Evolutionary conservation across 2,329 filamentous ascomycete genomes (phyloP), one percentile per base, ranked within the genome.

Genomic region (Ceratocystis cubensis): DNA sequence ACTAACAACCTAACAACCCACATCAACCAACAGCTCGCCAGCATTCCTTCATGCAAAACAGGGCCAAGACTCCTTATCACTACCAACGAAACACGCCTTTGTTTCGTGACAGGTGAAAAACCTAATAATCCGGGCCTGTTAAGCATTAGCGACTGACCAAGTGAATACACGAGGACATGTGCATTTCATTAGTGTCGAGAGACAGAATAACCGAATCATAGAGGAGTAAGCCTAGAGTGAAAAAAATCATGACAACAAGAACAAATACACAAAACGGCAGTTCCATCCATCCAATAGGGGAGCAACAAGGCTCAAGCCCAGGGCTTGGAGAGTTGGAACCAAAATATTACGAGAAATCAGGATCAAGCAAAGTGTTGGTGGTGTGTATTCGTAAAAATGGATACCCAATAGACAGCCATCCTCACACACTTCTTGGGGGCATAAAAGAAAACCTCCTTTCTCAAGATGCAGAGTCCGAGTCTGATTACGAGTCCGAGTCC

Each of bases 41-140:
- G 48, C 48, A 28, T 28, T 59, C 56, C 33, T 28, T 15, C 22
- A 15, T 28, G 22, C n/a, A 30, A 59, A 59, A 59, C 28, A 6
- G 5, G 10, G 56, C 56, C 56, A 59, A 37, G 28, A 17, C 53
- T n/a, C 7, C 53, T 33, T 8, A 57, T 57, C 53, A 57, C 25
- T 6, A 33, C 15, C 28, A 28, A 20, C 56, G 56, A 59, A 46
- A 44, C 61, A 62, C 20, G 25, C 33, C 61, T 25, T 46, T 22
- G 37, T 62, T 44, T 44, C 44, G 61, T 62, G 61, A 62, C 37
- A 28, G 37, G 33, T 15, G 22, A 46, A 62, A n/a, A 46, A 28
- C 20, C 20, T 46, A 30, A n/a, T 25, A 33, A 1, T 3, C 13
- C 10, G 13, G 37, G 10, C 37, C 37, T 41, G 0, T 41, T 41